phyloP scores from a whole-genome alignment of 2,329 filamentous ascomycete species.

The Epichloe bromicola region DNA sequence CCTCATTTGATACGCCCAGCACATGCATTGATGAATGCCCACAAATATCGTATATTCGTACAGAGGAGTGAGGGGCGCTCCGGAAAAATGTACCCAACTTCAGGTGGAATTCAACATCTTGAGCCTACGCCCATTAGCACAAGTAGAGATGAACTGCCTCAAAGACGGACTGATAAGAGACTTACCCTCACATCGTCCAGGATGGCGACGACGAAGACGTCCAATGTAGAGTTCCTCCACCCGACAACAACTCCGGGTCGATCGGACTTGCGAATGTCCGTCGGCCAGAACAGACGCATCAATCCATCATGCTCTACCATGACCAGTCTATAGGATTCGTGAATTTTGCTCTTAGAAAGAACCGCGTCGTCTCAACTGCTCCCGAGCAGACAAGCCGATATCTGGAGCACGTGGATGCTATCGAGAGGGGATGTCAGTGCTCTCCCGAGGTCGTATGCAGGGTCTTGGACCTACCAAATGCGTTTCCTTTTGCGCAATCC shows the following conservation, averaged over 20 bases:
- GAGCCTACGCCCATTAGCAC: conserved; percentile 34
- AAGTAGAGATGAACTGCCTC: neutral
- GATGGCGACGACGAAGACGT: conserved; percentile 81
- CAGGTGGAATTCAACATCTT: conserved; percentile 78
- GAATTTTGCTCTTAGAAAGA: conserved; percentile 55
- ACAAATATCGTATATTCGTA: conserved; percentile 72
- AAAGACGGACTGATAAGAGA: neutral
- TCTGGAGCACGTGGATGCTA: conserved; percentile 72
- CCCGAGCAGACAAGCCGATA: conserved; percentile 80
- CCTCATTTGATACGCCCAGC: conserved; percentile 66
- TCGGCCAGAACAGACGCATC: conserved; percentile 98
- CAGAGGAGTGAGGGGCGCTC: conserved; percentile 65
- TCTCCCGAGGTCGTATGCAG: neutral
- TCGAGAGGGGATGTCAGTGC: neutral
- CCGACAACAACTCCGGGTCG: conserved; percentile 79
- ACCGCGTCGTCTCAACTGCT: conserved; percentile 85
- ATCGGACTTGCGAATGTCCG: conserved; percentile 61
- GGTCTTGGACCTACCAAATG: conserved; percentile 48
- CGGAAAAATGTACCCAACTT: conserved; percentile 73
- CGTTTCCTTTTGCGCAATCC: conserved; percentile 69
- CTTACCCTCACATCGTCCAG: conserved; percentile 82
- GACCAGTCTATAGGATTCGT: conserved; percentile 25
- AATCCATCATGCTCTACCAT: conserved; percentile 71
- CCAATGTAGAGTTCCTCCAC: conserved; percentile 85
- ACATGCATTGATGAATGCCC: conserved; percentile 74